A percentile compares a stretch with the other conserved stretches of the same genome.
phyloP scores from a whole-genome alignment of 2,329 filamentous ascomycete species.

The Arachnomyces sp. region DNA sequence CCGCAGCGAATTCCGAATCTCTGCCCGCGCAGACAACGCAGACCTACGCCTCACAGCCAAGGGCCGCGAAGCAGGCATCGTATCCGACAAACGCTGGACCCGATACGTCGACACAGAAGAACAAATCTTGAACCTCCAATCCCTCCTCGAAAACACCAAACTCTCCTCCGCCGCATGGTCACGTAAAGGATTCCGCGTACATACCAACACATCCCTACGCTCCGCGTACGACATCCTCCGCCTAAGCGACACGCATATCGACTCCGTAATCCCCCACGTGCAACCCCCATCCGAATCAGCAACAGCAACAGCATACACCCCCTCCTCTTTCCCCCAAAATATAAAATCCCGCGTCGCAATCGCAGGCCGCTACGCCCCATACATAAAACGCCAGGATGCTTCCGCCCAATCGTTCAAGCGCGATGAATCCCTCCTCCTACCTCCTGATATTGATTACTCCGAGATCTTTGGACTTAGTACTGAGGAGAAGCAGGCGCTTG shows the following conservation, averaged over 20 bases:
- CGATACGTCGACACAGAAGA: conserved; percentile 56
- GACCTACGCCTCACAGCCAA: conserved; percentile 75
- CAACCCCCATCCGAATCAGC: conserved; percentile 14
- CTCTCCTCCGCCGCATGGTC: conserved; percentile 60
- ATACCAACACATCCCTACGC: conserved; percentile 57
- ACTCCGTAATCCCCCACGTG: conserved; percentile 50
- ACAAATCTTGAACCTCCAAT: conserved; percentile 60
- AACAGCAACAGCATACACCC: conserved; percentile 32
- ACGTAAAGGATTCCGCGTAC: conserved; percentile 59
- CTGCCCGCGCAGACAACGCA: conserved; percentile 85
- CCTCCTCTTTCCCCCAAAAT: conserved; percentile 41
- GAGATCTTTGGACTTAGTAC: conserved; percentile 64
- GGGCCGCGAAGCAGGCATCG: conserved; percentile 66
- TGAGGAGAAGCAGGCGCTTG: conserved; percentile 67
- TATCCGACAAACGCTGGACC: conserved; percentile 70
- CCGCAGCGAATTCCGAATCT: conserved; percentile 91
- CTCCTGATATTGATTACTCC: conserved; percentile 67
- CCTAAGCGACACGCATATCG: conserved; percentile 51
- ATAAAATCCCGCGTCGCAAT: too few species aligned
- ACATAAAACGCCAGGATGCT: conserved; percentile 63
- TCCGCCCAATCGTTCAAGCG: conserved; percentile 59
- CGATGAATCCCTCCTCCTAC: conserved; percentile 68
- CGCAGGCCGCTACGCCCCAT: conserved; percentile 79
- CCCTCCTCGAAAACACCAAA: conserved; percentile 49
- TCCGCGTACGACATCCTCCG: conserved; percentile 74